phyloP scores from a whole-genome alignment of 2,329 filamentous ascomycete genomes.

The Beauveria caledonica region DNA sequence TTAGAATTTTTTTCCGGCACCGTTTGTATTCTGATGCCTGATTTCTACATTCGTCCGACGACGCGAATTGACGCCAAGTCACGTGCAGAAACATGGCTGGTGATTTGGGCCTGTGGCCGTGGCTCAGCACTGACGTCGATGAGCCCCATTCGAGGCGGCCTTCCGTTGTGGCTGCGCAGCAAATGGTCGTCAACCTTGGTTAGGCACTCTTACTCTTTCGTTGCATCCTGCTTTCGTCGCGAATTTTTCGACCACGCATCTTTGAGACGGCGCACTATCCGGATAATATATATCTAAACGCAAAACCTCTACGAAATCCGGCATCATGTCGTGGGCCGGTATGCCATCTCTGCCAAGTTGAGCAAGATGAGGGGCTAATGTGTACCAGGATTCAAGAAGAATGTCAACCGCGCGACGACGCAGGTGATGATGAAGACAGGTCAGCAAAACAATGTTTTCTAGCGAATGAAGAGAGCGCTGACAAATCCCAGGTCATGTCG shows the following conservation, averaged over 20 bases:
- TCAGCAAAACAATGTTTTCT: conserved; percentile 27
- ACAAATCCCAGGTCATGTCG: conserved; percentile 66
- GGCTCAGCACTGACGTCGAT: conserved; percentile 12
- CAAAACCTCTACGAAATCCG: conserved; percentile 13
- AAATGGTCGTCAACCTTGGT: conserved; percentile 4
- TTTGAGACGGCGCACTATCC: not conserved
- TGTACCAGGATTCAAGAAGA: conserved; percentile 57
- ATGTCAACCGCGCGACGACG: conserved; percentile 97
- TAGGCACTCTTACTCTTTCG: conserved; percentile 5
- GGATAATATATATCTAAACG: not conserved
- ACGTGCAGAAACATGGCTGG: not conserved
- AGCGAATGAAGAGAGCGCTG: conserved; percentile 4
- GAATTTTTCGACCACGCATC: not conserved
- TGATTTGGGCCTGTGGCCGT: not conserved
- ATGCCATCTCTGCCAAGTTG: conserved; percentile 20
- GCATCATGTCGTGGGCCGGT: conserved; percentile 66
- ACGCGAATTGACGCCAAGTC: conserved; percentile 13
- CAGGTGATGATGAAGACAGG: conserved; percentile 99
- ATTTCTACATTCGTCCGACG: too few species aligned
- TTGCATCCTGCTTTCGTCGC: not conserved
- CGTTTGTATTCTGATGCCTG: too few species aligned
- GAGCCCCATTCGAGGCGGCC: conserved; percentile 7
- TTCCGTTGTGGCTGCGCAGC: conserved; percentile 11
- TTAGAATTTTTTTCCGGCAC: too few species aligned
- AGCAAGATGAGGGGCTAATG: conserved; percentile 24